These are phyloP conservation scores for Clarireedia homoeocarpa DNA, from an alignment of 2,329 filamentous ascomycete genomes.

Conservation along the genomic window DNA sequence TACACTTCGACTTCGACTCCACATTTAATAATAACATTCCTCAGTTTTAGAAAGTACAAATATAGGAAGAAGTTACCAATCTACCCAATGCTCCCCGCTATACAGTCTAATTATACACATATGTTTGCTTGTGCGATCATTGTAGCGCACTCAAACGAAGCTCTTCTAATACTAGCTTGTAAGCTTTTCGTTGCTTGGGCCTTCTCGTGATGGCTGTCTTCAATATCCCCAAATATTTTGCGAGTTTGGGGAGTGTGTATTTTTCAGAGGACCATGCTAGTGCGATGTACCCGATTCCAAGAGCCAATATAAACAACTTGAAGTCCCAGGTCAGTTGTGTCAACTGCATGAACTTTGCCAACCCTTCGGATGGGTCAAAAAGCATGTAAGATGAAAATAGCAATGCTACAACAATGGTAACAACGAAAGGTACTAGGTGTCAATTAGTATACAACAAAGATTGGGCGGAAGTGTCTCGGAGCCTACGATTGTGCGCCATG, in stretches of 20 bases:
- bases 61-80: no score
- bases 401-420: constrained; percentile 63
- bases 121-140: constrained; percentile 5
- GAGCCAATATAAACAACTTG: constrained; percentile 59
- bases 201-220: constrained; percentile 50
- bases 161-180: constrained; percentile 71
- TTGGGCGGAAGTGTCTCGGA: not conserved
- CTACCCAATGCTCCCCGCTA: not conserved
- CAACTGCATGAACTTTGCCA: constrained; percentile 74
- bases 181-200: constrained; percentile 75
- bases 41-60: not conserved
- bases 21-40: not conserved
- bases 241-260: constrained; percentile 60
- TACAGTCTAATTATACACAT: not conserved
- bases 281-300: constrained; percentile 63
- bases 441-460: constrained; percentile 5
- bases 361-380: constrained; percentile 59
- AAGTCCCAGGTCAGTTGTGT: constrained; percentile 69
- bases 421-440: constrained; percentile 67
- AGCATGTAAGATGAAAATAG: constrained; percentile 73
- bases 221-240: constrained; percentile 55
- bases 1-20: not conserved
- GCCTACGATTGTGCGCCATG: constrained; percentile 70
- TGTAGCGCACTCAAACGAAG: constrained; percentile 36
- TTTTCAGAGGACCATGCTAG: constrained; percentile 66